Evolutionary conservation across 2,329 filamentous ascomycete genomes (phyloP).

Genomic region (Davidsoniella eucalypti): DNA sequence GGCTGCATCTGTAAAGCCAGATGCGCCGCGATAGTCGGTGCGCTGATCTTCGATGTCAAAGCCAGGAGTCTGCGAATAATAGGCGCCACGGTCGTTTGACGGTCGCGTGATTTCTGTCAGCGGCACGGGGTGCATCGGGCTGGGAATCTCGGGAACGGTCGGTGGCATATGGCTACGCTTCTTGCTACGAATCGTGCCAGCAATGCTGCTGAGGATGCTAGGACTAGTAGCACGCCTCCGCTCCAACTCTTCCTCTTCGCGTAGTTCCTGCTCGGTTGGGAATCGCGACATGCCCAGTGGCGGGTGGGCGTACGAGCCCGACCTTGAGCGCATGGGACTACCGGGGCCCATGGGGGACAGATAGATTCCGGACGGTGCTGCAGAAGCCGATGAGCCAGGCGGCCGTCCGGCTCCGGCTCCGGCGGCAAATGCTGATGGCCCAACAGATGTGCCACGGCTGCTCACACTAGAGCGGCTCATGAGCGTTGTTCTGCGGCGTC

Average conservation of each 20-base stretch:
- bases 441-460: slow-evolving; percentile 16
- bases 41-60: slow-evolving; percentile 29
- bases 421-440: slow-evolving; percentile 1
- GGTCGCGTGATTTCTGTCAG: slow-evolving; percentile 43
- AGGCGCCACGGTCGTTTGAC: slow-evolving; percentile 22
- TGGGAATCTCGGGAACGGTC: slow-evolving; percentile 27
- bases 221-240: slow-evolving; percentile 20
- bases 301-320: slow-evolving; percentile 38
- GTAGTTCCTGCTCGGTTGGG: slow-evolving; percentile 48
- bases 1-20: slow-evolving; percentile 16
- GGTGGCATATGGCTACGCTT: slow-evolving; percentile 20
- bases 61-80: slow-evolving; percentile 23
- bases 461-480: slow-evolving; percentile 8
- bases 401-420: slow-evolving; percentile 1
- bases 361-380: not conserved
- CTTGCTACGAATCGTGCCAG: slow-evolving; percentile 34
- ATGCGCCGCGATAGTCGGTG: slow-evolving; percentile 32
- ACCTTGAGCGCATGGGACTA: not conserved
- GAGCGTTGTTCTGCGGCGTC: slow-evolving; percentile 47
- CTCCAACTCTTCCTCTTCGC: slow-evolving; percentile 28
- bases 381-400: slow-evolving; percentile 7
- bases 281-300: slow-evolving; percentile 80
- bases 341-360: not conserved
- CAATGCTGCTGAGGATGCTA: slow-evolving; percentile 36
- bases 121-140: slow-evolving; percentile 43